phyloP scores from a whole-genome alignment of 2,329 filamentous ascomycete species.

The Pestalotiopsis sp. region DNA sequence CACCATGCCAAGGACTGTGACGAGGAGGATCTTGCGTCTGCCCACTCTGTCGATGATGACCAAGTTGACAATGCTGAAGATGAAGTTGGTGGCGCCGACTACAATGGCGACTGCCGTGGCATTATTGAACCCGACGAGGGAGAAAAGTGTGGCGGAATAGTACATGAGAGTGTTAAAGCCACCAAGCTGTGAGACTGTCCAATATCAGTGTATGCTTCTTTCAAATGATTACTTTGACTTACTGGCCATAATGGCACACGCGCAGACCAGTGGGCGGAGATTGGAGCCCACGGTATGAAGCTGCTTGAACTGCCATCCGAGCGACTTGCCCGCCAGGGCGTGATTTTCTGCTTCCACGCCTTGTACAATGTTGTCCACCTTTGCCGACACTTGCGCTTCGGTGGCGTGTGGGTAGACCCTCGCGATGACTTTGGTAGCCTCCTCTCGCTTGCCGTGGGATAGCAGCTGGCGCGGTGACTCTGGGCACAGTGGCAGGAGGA shows the following conservation, averaged over 20 bases:
- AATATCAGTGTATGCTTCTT: background rate
- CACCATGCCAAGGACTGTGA: slow-evolving; percentile 44
- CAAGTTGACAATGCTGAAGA: slow-evolving; percentile 47
- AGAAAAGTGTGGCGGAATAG: slow-evolving; percentile 22
- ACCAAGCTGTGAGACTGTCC: slow-evolving; percentile 40
- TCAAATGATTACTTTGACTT: background rate
- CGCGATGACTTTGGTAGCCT: slow-evolving; percentile 39
- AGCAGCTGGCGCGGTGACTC: slow-evolving; percentile 51
- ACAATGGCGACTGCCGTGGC: slow-evolving; percentile 43
- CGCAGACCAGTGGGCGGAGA: slow-evolving; percentile 43
- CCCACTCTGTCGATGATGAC: slow-evolving; percentile 43
- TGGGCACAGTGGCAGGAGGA: slow-evolving; percentile 47
- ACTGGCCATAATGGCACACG: slow-evolving; percentile 48
- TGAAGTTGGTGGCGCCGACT: slow-evolving; percentile 43
- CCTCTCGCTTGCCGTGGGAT: slow-evolving; percentile 41
- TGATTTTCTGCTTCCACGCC: slow-evolving; percentile 38
- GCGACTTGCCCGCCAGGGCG: slow-evolving; percentile 33
- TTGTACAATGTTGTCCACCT: slow-evolving; percentile 42
- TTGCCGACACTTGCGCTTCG: slow-evolving; percentile 43
- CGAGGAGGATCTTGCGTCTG: slow-evolving; percentile 41
- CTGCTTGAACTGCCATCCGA: slow-evolving; percentile 41
- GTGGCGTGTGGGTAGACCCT: slow-evolving; percentile 45
- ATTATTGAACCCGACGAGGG: slow-evolving; percentile 46
- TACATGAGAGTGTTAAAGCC: slow-evolving; percentile 25
- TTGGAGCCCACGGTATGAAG: slow-evolving; percentile 42